Evolutionary conservation across 768 basidiomycete species (phyloP).

Genomic region (Podaxis carcinomalis): DNA sequence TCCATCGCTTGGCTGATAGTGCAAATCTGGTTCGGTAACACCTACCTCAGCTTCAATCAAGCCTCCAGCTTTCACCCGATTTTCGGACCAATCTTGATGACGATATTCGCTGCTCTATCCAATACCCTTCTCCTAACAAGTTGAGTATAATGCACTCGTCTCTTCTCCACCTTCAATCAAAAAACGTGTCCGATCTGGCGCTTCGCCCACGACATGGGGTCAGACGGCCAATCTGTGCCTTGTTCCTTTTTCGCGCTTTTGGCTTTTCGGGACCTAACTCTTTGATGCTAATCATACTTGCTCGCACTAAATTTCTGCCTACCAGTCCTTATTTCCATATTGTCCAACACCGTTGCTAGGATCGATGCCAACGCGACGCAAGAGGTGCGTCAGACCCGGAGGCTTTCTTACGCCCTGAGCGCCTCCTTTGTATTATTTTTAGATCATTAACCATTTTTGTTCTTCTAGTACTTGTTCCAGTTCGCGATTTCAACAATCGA

Average conservation of each 20-base stretch:
- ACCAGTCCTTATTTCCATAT: slow-evolving; percentile 77
- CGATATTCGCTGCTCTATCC: slow-evolving; percentile 70
- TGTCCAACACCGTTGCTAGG: slow-evolving; percentile 85
- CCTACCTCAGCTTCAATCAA: slow-evolving; percentile 53
- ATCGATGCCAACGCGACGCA: slow-evolving; percentile 63
- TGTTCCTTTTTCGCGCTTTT: neutral
- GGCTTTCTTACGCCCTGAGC: neutral
- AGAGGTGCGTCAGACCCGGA: slow-evolving; percentile 29
- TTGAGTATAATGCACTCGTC: slow-evolving; percentile 21
- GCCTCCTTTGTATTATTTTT: slow-evolving; percentile 1
- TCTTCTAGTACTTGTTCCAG: slow-evolving; percentile 77
- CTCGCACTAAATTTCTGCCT: neutral
- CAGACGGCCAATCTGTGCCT: neutral
- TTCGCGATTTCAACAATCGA: slow-evolving; percentile 83
- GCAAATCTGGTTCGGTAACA: slow-evolving; percentile 85
- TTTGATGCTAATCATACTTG: neutral
- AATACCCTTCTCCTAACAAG: slow-evolving; percentile 81
- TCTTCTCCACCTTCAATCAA: neutral
- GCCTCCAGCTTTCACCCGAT: slow-evolving; percentile 61
- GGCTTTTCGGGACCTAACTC: neutral
- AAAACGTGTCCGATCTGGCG: slow-evolving; percentile 2
- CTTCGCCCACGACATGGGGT: neutral
- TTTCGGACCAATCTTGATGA: slow-evolving; percentile 79
- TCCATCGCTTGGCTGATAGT: slow-evolving; percentile 81
- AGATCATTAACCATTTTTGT: slow-evolving; percentile 24